These are phyloP conservation scores for Erucastrum elatum DNA, from an alignment of 345 rosid species.

Conservation along the genomic window DNA sequence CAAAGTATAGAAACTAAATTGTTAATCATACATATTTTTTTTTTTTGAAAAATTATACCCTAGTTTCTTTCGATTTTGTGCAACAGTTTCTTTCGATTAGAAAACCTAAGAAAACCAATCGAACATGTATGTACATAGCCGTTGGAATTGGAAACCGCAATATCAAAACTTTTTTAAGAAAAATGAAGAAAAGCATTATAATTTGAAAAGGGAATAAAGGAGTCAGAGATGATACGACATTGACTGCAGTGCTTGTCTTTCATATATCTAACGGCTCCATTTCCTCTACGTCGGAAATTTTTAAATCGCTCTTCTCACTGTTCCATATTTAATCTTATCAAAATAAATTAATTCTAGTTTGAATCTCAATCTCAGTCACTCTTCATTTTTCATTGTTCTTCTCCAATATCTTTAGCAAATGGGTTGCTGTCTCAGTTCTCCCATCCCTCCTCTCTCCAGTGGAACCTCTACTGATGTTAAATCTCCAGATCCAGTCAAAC, in stretches of 20 bases:
- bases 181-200: neutral
- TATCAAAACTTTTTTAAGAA: neutral
- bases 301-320: neutral
- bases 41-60: too few species aligned
- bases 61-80: too few species aligned
- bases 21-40: too few species aligned
- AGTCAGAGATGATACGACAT: too few species aligned
- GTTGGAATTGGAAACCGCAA: conserved; percentile 16
- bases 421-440: conserved; percentile 63
- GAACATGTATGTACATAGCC: conserved; percentile 7
- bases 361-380: neutral
- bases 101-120: neutral
- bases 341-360: neutral
- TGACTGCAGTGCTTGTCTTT: conserved; percentile 17
- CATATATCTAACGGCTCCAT: conserved; percentile 17
- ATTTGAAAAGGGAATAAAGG: neutral
- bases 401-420: conserved; percentile 15
- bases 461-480: conserved; percentile 1
- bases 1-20: too few species aligned
- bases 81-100: too few species aligned
- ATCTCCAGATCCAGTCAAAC: conserved; percentile 1
- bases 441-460: conserved; percentile 6
- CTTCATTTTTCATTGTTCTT: neutral
- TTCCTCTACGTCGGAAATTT: neutral
- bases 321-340: neutral